A percentile compares a stretch with the other conserved stretches of the same genome.
Evolutionary conservation across 108 stramenopile genomes (phyloP).

Genomic region (Skeletonema potamos): DNA sequence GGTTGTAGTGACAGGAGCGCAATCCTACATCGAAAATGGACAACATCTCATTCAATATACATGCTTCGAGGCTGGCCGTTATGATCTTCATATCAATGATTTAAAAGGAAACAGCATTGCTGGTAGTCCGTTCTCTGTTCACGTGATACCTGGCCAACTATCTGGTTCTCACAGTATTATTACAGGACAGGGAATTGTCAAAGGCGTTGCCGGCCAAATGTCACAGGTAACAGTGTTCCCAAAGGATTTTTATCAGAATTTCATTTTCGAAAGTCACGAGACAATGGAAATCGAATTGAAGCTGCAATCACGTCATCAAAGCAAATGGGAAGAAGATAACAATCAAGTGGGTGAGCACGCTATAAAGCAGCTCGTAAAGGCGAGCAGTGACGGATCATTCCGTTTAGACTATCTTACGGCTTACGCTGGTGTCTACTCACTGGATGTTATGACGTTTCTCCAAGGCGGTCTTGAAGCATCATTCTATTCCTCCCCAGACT

Average conservation of each 20-base stretch:
- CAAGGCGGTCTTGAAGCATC: slow-evolving; percentile 16
- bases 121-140: slow-evolving; percentile 19
- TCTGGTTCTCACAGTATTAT: slow-evolving; percentile 12
- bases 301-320: background rate
- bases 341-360: background rate
- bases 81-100: slow-evolving; percentile 8
- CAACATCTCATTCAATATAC: slow-evolving; percentile 11
- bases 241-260: slow-evolving; percentile 12
- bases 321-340: background rate
- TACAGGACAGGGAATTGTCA: background rate
- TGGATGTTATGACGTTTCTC: slow-evolving; percentile 3
- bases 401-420: slow-evolving; percentile 3
- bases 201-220: slow-evolving; percentile 10
- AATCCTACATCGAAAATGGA: background rate
- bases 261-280: slow-evolving; percentile 2
- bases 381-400: slow-evolving; percentile 9
- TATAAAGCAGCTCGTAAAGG: slow-evolving; percentile 4
- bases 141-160: slow-evolving; percentile 8
- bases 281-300: slow-evolving; percentile 8
- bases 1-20: slow-evolving; percentile 1
- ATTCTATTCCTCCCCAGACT: slow-evolving; percentile 16
- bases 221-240: slow-evolving; percentile 14
- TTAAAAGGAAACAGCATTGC: background rate
- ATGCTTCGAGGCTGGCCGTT: background rate
- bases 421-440: slow-evolving; percentile 6